Conservation (phyloP, 805 yeast species). For the Cyberlindnera japonica region DNA sequence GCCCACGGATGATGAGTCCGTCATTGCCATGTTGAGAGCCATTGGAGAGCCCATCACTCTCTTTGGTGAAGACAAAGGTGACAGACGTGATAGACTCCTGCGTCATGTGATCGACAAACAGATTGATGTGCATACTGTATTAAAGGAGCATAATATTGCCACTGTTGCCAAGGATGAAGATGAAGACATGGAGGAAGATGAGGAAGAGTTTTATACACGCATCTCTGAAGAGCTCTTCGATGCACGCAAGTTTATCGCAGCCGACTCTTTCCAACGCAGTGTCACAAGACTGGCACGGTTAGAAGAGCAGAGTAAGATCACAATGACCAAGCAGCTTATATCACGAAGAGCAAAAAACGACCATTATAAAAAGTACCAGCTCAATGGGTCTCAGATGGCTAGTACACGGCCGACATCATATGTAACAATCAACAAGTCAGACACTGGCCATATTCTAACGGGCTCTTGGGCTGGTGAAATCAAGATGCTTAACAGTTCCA, state of each 20-base stretch:
- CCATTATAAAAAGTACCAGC: conserved; percentile 34
- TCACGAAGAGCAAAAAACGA: conserved; percentile 42
- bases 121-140: conserved; percentile 18
- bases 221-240: conserved; percentile 53
- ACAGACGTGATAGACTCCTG: conserved; percentile 57
- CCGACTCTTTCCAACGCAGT: conserved; percentile 47
- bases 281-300: conserved; percentile 37
- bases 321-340: conserved; percentile 41
- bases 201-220: conserved; percentile 84
- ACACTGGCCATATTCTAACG: conserved; percentile 43
- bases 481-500: conserved; percentile 39
- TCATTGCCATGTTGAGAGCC: conserved; percentile 43
- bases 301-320: conserved; percentile 28
- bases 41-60: conserved; percentile 55
- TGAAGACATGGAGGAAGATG: conserved; percentile 47
- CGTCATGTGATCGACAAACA: conserved; percentile 37
- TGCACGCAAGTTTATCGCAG: conserved; percentile 50
- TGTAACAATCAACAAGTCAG: conserved; percentile 41
- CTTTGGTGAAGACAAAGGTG: conserved; percentile 57
- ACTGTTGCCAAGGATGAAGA: conserved; percentile 18
- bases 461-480: conserved; percentile 86
- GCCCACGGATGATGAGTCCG: conserved; percentile 68
- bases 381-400: conserved; percentile 67
- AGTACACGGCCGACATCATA: conserved; percentile 67
- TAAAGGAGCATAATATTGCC: conserved; percentile 19